Conservation (phyloP, 2,329 filamentous ascomycete species). For the Orbilia ellipsospora region DNA sequence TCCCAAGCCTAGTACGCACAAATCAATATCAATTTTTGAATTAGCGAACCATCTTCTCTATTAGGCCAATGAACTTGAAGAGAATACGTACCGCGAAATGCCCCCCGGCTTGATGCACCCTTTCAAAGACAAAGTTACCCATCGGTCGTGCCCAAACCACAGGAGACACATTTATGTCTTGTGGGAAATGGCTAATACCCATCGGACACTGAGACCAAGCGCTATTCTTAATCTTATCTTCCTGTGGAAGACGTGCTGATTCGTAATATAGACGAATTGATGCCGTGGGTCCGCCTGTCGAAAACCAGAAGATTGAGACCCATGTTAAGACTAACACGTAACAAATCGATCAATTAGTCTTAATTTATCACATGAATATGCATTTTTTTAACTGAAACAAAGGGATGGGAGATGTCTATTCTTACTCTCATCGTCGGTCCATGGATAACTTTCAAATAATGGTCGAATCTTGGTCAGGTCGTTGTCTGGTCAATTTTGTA, state of each 20-base stretch:
- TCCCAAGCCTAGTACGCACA: constrained; percentile 66
- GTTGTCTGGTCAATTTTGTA: too few relatives aligned
- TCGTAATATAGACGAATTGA: constrained; percentile 80
- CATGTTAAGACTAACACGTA: constrained; percentile 73
- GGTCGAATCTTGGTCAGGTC: not conserved
- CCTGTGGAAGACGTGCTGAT: constrained; percentile 59
- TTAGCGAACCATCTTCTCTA: too few relatives aligned
- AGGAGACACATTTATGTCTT: constrained; percentile 69
- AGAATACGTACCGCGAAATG: constrained; percentile 42
- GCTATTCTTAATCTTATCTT: constrained; percentile 59
- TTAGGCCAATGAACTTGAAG: too few relatives aligned
- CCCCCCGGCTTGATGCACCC: constrained; percentile 59
- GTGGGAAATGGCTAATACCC: constrained; percentile 70
- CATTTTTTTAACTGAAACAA: not conserved
- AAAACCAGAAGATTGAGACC: constrained; percentile 79
- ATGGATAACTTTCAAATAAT: constrained; percentile 32
- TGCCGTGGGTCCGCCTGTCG: constrained; percentile 74
- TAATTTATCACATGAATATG: constrained; percentile 67
- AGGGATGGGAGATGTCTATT: not conserved
- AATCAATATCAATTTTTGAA: constrained; percentile 60
- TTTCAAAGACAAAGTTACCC: constrained; percentile 71
- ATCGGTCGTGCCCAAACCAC: constrained; percentile 70
- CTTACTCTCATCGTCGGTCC: constrained; percentile 41
- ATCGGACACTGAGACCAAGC: constrained; percentile 64
- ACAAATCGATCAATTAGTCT: constrained; percentile 65